Conservation (phyloP, 2,329 filamentous ascomycete genomes). For the Fusarium sp. region DNA sequence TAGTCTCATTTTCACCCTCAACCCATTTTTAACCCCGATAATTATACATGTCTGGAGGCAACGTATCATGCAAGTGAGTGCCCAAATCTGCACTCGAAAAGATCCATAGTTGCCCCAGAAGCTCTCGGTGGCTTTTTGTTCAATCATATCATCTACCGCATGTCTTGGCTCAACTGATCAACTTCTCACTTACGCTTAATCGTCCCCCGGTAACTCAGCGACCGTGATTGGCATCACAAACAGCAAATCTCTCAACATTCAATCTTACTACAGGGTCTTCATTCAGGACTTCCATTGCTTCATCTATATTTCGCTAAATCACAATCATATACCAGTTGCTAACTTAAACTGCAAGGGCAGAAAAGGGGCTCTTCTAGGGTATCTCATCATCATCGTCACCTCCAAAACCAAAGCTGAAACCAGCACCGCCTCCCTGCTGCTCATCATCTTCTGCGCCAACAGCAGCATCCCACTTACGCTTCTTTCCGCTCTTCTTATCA, state of each 20-base stretch:
- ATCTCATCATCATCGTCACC: constrained; percentile 61
- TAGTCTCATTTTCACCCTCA: neutral
- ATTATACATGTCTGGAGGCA: no score
- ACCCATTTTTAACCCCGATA: neutral
- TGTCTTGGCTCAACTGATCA: neutral
- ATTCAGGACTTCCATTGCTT: neutral
- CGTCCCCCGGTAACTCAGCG: neutral
- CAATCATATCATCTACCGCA: neutral
- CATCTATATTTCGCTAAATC: constrained; percentile 1
- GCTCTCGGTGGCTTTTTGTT: neutral
- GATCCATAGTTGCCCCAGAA: neutral
- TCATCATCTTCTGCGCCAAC: constrained; percentile 58
- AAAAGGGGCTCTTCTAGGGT: constrained; percentile 45
- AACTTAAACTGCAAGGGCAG: neutral
- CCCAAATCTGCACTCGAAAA: neutral
- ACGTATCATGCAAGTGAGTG: no score
- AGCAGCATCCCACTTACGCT: constrained; percentile 87
- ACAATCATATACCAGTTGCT: neutral
- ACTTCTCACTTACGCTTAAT: neutral
- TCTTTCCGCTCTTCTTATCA: constrained; percentile 73
- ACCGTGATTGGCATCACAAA: neutral
- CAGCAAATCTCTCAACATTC: neutral
- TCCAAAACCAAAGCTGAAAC: constrained; percentile 68
- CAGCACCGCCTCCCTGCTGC: constrained; percentile 46
- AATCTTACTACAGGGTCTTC: neutral